Evolutionary conservation across 306 rosid genomes (phyloP).

Genomic region (Cicer chorassanicum): DNA sequence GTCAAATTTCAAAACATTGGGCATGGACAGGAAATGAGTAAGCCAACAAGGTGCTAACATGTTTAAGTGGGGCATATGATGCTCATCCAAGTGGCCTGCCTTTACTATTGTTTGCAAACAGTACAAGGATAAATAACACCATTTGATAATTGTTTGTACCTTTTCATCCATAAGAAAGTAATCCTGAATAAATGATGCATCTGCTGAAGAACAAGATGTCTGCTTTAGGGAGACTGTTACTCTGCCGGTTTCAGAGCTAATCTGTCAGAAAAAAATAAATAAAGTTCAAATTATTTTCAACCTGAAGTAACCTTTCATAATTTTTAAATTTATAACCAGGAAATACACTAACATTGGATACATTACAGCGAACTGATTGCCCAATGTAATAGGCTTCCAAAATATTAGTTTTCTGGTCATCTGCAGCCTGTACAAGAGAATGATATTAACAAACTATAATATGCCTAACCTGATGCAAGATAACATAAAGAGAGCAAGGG

Average conservation of each 20-base stretch:
- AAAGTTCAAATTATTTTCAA: background rate
- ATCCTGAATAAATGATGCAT: slow-evolving; percentile 82
- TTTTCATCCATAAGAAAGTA: slow-evolving; percentile 79
- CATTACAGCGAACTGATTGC: slow-evolving; percentile 85
- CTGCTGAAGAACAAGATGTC: slow-evolving; percentile 75
- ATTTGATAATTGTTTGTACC: slow-evolving; percentile 50
- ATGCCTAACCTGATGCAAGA: background rate
- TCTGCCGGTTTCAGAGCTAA: slow-evolving; percentile 66
- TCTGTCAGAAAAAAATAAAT: slow-evolving; percentile 52
- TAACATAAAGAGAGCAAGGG: background rate
- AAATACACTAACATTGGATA: slow-evolving; percentile 72
- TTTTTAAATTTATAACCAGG: slow-evolving; percentile 13
- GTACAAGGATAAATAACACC: background rate
- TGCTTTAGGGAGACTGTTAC: slow-evolving; percentile 81
- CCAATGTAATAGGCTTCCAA: slow-evolving; percentile 80
- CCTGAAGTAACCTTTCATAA: slow-evolving; percentile 21
- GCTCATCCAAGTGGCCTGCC: background rate
- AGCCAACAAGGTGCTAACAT: slow-evolving; percentile 17
- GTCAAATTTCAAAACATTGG: background rate
- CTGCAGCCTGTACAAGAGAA: slow-evolving; percentile 63
- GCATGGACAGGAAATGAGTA: background rate
- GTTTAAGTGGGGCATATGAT: slow-evolving; percentile 10
- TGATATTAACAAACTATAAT: slow-evolving; percentile 11
- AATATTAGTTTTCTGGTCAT: slow-evolving; percentile 67
- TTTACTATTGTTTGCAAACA: background rate